phyloP scores from a whole-genome alignment of 768 basidiomycete species.

The Mycena crocata region DNA sequence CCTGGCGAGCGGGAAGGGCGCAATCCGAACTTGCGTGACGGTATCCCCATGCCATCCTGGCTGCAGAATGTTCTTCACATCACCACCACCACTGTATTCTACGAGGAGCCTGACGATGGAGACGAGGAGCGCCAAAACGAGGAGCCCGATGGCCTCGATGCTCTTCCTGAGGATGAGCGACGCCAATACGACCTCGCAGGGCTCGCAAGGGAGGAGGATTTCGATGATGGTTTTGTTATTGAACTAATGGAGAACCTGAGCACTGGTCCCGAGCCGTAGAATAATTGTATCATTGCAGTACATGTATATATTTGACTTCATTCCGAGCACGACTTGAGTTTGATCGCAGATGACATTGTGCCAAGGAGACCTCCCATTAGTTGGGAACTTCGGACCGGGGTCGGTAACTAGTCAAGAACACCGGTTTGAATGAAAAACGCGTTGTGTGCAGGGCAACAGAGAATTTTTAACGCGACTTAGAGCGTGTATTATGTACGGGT shows the following conservation, averaged over 20 bases:
- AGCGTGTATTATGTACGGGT: background rate
- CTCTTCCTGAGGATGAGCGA: background rate
- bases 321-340: too few species aligned
- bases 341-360: background rate
- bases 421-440: background rate
- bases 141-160: too few species aligned
- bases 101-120: too few species aligned
- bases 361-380: background rate
- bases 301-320: too few species aligned
- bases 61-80: too few species aligned
- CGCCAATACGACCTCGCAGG: background rate
- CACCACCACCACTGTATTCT: too few species aligned
- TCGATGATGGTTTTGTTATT: background rate
- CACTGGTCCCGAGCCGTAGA: background rate
- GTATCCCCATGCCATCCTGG: background rate
- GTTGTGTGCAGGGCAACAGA: background rate
- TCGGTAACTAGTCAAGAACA: background rate
- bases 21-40: background rate
- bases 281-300: background rate
- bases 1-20: background rate
- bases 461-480: background rate
- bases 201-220: background rate
- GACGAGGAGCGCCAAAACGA: too few species aligned
- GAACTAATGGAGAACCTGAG: background rate
- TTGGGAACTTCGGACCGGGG: background rate